A percentile compares a stretch with the other conserved stretches of the same genome.
Evolutionary conservation across 306 rosid genomes (phyloP).

Genomic region (Cyclanthera cordifolia): DNA sequence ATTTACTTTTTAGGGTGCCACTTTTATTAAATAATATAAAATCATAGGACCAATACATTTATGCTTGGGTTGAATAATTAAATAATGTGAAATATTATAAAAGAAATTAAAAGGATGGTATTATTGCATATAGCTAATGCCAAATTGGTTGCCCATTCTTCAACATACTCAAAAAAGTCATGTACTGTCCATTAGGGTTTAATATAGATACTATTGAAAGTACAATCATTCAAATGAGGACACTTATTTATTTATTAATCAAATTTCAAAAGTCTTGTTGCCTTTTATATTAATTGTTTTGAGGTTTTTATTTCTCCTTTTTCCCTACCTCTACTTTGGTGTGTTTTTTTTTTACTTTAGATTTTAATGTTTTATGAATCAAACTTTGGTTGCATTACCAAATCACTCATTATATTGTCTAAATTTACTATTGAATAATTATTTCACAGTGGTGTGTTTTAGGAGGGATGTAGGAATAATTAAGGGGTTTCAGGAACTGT

Average conservation of each 20-base stretch:
- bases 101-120: not conserved
- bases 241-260: not conserved
- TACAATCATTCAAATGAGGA: not conserved
- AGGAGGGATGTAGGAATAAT: no score
- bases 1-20: not conserved
- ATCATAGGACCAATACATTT: not conserved
- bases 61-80: not conserved
- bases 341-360: no score
- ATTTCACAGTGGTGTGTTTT: no score
- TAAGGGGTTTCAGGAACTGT: no score
- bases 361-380: no score
- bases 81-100: not conserved
- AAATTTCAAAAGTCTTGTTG: not conserved
- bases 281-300: not conserved
- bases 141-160: conserved; percentile 4
- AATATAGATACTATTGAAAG: not conserved
- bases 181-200: not conserved
- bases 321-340: no score
- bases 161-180: not conserved
- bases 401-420: no score
- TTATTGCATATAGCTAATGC: not conserved
- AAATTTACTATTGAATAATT: no score
- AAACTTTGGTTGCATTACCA: no score
- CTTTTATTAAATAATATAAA: not conserved
- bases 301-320: not conserved